Conservation (phyloP, 2,329 filamentous ascomycete species). For the Neopestalotiopsis clavispora region DNA sequence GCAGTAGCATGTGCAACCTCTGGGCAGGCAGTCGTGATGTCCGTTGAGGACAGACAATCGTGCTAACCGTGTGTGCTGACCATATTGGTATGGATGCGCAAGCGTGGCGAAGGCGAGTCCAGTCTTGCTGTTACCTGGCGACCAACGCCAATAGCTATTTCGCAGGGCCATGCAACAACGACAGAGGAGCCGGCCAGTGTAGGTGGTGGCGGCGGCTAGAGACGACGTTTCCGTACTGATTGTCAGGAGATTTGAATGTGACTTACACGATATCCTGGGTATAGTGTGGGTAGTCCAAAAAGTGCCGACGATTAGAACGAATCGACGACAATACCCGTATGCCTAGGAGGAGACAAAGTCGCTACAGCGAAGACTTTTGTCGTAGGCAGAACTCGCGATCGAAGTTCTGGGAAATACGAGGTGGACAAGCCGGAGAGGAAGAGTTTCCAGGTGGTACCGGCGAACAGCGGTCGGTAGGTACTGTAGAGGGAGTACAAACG, state of each 20-base stretch:
- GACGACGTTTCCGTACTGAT: background rate
- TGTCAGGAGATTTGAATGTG: background rate
- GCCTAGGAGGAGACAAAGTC: background rate
- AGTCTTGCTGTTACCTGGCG: background rate
- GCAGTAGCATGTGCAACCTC: conserved; percentile 21
- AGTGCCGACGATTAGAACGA: background rate
- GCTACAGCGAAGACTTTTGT: background rate
- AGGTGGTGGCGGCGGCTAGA: background rate
- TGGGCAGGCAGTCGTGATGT: background rate
- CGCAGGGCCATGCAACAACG: background rate
- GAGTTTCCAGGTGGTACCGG: background rate
- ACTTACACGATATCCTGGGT: conserved; percentile 7
- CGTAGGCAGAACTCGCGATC: conserved; percentile 1
- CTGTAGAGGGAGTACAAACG: background rate
- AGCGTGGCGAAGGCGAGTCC: background rate
- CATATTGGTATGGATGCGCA: background rate
- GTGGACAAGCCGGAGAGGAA: background rate
- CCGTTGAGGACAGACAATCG: background rate
- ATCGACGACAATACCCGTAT: background rate
- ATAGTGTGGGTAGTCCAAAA: background rate
- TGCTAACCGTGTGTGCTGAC: conserved; percentile 13
- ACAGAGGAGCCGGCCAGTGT: background rate
- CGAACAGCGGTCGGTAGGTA: background rate
- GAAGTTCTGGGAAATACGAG: background rate
- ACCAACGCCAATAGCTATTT: background rate